These are phyloP conservation scores for Kokia cookei DNA, from an alignment of 441 rosid species.

Conservation along the genomic window DNA sequence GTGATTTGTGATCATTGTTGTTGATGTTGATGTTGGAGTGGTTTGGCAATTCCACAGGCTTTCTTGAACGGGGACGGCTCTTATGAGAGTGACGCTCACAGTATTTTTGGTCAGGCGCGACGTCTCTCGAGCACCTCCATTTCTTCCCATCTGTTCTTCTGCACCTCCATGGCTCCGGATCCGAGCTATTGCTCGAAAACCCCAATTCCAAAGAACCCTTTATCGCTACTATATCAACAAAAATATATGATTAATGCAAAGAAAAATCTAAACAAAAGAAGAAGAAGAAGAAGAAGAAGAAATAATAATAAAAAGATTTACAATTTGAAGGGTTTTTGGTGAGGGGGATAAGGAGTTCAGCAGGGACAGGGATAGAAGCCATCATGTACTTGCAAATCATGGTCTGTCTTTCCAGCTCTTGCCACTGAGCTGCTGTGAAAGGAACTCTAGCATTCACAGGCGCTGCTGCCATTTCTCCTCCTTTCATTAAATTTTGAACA, in stretches of 20 bases:
- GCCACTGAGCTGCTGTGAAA: conserved; percentile 53
- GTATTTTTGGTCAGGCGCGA: conserved; percentile 60
- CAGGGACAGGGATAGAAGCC: conserved; percentile 56
- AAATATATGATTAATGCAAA: background rate
- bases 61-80: conserved; percentile 83
- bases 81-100: conserved; percentile 76
- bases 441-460: conserved; percentile 24
- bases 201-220: conserved; percentile 28
- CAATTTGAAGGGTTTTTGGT: conserved; percentile 17
- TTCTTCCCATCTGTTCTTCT: conserved; percentile 74
- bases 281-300: background rate
- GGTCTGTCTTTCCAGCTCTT: conserved; percentile 55
- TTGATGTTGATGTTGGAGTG: background rate
- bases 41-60: conserved; percentile 46
- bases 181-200: conserved; percentile 25
- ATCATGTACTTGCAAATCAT: conserved; percentile 45
- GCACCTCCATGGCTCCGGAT: conserved; percentile 68
- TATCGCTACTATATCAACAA: conserved; percentile 10
- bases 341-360: conserved; percentile 43
- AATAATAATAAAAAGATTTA: background rate
- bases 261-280: background rate
- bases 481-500: background rate
- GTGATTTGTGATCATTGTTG: conserved; percentile 3
- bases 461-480: conserved; percentile 35
- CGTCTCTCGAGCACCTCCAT: conserved; percentile 76